Base-by-base conservation (phyloP, 2,329 filamentous ascomycete genomes). In the Alternaria brassicae region DNA sequence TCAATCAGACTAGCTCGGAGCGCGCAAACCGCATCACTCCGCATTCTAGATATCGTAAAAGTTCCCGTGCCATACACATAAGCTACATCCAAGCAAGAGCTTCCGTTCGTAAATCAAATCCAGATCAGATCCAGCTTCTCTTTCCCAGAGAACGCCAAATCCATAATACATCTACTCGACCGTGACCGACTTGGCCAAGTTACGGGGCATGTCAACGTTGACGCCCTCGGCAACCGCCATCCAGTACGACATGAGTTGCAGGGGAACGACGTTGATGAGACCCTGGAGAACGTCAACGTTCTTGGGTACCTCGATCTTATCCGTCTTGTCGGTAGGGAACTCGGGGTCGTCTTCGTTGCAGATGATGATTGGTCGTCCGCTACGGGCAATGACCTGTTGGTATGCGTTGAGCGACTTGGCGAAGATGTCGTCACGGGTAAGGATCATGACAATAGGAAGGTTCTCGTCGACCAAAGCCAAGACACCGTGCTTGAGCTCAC, bases 351-450 rank as follows among this genome's bases (percentile, higher is more conserved):
- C 82, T 56, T 89, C 84, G 83, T 98, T 98, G 89, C 95, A 99
- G 78, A 99, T 98, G 74, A 99, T 94, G 78, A 99, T 99, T 63
- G 95, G 95, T 80, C 95, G 94, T 76, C 95, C 95, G 75, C 89
- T 88, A 79, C 95, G 94, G 70, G 95, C 95, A 84, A 97, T 94
- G 75, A 99, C 95, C 85, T 99, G 95, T 83, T 99, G 95, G 81
- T 98, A 99, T 73, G 95, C 95, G 80, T 99, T 99, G 75, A 99
- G 86, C n/a, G 95, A 98, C 85, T 99, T 99, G 79, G 91, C 91
- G 84, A 99, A 99, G 76, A 99, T 90, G 72, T 93, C 87, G 78
- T 99, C 95, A 61, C 95, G 91, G 54, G 95, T 99, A 62, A 99
- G 86, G 76, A 99, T 98, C 95, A 99, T 99, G 81, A 99, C 97